Conservation (phyloP, 805 yeast species). For the Pichia insulana region DNA sequence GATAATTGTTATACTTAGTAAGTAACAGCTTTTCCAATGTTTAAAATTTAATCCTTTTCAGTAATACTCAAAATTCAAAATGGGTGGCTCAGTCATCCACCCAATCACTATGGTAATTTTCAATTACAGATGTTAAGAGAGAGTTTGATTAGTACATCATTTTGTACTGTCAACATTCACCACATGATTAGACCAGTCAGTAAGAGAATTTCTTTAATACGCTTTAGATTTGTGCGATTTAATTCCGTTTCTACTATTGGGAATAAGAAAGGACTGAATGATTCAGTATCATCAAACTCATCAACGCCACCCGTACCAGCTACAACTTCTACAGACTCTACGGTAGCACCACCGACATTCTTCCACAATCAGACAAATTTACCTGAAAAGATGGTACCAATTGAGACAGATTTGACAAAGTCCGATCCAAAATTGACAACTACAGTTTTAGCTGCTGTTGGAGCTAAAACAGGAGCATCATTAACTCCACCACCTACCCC, state of each 20-base stretch:
- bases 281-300: too few relatives aligned
- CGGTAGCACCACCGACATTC: constrained; percentile 1
- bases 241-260: too few relatives aligned
- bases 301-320: too few relatives aligned
- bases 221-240: too few relatives aligned
- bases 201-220: too few relatives aligned
- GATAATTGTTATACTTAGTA: not conserved
- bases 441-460: not conserved
- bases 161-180: too few relatives aligned
- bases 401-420: not conserved
- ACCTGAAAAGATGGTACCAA: constrained; percentile 2
- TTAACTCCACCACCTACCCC: constrained; percentile 6
- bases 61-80: not conserved
- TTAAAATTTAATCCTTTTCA: not conserved
- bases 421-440: not conserved
- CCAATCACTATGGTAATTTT: too few relatives aligned
- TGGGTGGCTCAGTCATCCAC: not conserved
- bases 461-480: not conserved
- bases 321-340: not conserved
- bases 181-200: too few relatives aligned
- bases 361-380: constrained; percentile 5
- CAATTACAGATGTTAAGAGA: too few relatives aligned
- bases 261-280: too few relatives aligned
- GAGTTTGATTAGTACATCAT: too few relatives aligned
- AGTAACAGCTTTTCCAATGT: not conserved